Evolutionary conservation across 2,329 filamentous ascomycete genomes (phyloP).

Genomic region (Raffaelea arxii): DNA sequence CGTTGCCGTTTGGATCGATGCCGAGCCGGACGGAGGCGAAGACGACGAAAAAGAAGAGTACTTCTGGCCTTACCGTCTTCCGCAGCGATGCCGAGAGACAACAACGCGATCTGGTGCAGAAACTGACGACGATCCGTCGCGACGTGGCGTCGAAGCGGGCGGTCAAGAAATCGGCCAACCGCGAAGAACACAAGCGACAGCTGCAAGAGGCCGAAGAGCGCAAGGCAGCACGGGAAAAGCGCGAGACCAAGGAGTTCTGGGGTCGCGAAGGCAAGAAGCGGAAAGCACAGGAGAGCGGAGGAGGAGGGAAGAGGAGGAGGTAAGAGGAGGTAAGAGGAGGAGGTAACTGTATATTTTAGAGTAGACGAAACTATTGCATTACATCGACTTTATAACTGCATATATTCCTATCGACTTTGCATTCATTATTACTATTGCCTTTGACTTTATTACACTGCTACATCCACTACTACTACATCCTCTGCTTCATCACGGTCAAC

Average conservation of each 20-base stretch:
- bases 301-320: slow-evolving; percentile 28
- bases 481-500: slow-evolving; percentile 46
- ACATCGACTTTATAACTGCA: too few species aligned
- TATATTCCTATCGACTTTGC: too few species aligned
- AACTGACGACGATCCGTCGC: slow-evolving; percentile 81
- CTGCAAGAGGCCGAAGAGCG: slow-evolving; percentile 76
- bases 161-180: slow-evolving; percentile 80
- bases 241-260: slow-evolving; percentile 90
- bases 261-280: slow-evolving; percentile 72
- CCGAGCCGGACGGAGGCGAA: slow-evolving; percentile 74
- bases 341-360: background rate
- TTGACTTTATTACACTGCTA: too few species aligned
- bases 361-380: too few species aligned
- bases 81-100: slow-evolving; percentile 78
- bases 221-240: slow-evolving; percentile 77
- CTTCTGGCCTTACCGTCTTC: slow-evolving; percentile 90
- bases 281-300: slow-evolving; percentile 28
- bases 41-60: slow-evolving; percentile 76
- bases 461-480: slow-evolving; percentile 37
- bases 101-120: slow-evolving; percentile 81
- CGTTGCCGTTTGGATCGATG: slow-evolving; percentile 87
- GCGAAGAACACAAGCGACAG: slow-evolving; percentile 71
- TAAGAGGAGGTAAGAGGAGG: slow-evolving; percentile 6
- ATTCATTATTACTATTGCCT: too few species aligned
- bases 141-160: slow-evolving; percentile 79